Evolutionary conservation across 1,284 basidiomycete species (phyloP).

Genomic region (Singerocomus rubriflavus): DNA sequence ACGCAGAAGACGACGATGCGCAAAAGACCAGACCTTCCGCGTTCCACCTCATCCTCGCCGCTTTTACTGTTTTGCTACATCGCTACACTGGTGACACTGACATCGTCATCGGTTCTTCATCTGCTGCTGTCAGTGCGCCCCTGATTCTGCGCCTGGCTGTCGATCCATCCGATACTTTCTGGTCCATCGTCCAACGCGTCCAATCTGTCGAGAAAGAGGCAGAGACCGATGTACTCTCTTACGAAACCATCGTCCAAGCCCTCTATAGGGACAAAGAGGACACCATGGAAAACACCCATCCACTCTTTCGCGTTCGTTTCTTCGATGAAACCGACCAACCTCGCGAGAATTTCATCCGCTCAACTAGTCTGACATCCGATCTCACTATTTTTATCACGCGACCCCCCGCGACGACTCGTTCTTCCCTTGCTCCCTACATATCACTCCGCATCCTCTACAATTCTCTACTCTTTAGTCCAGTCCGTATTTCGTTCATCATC

Average conservation of each 20-base stretch:
- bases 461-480: conserved; percentile 86
- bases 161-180: conserved; percentile 88
- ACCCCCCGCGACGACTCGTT: conserved; percentile 63
- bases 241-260: conserved; percentile 77
- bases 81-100: conserved; percentile 97
- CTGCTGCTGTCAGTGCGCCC: conserved; percentile 74
- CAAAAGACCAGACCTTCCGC: conserved; percentile 64
- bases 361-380: conserved; percentile 86
- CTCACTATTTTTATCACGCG: conserved; percentile 81
- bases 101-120: conserved; percentile 90
- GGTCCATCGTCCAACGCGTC: conserved; percentile 85
- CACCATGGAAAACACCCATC: conserved; percentile 50
- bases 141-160: conserved; percentile 84
- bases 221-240: conserved; percentile 79
- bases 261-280: conserved; percentile 65
- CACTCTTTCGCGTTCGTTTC: conserved; percentile 93
- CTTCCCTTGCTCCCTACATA: conserved; percentile 74
- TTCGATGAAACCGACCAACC: conserved; percentile 87
- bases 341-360: conserved; percentile 72
- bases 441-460: conserved; percentile 91
- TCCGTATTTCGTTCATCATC: conserved; percentile 76
- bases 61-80: conserved; percentile 90
- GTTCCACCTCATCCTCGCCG: conserved; percentile 89
- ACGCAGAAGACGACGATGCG: conserved; percentile 51
- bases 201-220: conserved; percentile 87